phyloP scores from a whole-genome alignment of 345 rosid species.

The Populus nigra region DNA sequence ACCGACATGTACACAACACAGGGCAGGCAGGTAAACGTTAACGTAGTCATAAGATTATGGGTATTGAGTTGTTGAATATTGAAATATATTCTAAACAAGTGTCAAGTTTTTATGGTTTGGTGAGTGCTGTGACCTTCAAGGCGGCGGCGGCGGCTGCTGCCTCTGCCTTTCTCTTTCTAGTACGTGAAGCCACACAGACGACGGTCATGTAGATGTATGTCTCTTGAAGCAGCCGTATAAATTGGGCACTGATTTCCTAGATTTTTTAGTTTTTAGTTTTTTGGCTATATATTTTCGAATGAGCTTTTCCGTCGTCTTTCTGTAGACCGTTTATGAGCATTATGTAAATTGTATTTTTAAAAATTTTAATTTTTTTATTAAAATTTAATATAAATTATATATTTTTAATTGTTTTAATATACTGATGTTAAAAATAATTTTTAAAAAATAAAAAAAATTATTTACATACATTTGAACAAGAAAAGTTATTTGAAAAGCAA shows the following conservation, averaged over 20 bases:
- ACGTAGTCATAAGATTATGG: background rate
- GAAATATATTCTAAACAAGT: background rate
- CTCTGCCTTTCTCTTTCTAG: background rate
- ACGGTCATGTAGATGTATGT: background rate
- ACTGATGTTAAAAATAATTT: no score
- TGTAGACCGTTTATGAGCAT: no score
- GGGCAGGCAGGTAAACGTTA: conserved; percentile 18
- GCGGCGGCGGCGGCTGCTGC: background rate
- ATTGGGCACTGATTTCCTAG: background rate
- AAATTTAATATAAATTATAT: no score
- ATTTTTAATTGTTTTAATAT: no score
- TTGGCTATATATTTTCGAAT: background rate
- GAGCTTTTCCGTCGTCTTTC: no score
- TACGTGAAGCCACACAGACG: background rate
- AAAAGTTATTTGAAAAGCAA: no score
- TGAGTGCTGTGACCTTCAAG: background rate
- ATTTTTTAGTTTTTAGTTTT: no score
- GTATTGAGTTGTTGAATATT: background rate
- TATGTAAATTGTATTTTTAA: no score
- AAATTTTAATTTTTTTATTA: no score
- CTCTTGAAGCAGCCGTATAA: background rate
- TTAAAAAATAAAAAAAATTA: no score
- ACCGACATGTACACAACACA: background rate
- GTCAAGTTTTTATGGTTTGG: background rate
- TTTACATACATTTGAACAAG: no score